A percentile compares a stretch with the other conserved stretches of the same genome.
These are phyloP conservation scores for Globisporangium polare DNA, from an alignment of 352 stramenopile genomes.

Conservation along the genomic window DNA sequence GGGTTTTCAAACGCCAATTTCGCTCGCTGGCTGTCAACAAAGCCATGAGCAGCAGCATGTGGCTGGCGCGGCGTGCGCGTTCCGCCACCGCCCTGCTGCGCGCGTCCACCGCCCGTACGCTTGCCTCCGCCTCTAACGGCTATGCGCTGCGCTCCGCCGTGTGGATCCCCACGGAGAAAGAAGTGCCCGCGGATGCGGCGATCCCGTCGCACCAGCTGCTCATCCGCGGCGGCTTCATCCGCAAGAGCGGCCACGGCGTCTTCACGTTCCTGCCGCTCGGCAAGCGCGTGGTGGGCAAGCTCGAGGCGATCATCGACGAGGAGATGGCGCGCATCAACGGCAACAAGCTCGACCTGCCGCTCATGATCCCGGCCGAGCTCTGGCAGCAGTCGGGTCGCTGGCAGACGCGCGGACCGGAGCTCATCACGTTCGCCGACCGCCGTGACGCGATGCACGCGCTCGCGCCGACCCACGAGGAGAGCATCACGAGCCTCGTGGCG, in stretches of 20 bases:
- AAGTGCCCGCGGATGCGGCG: conserved; percentile 71
- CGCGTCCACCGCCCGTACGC: background rate
- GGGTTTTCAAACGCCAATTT: no score
- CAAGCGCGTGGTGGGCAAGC: conserved; percentile 61
- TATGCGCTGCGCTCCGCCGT: conserved; percentile 41
- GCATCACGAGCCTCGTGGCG: conserved; percentile 77
- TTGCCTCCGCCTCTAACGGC: background rate
- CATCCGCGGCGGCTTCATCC: conserved; percentile 80
- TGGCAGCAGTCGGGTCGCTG: conserved; percentile 84
- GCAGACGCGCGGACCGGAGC: conserved; percentile 75
- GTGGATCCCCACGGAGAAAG: conserved; percentile 75
- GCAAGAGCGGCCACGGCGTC: conserved; percentile 77
- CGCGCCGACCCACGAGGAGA: conserved; percentile 83
- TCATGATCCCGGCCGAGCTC: conserved; percentile 69
- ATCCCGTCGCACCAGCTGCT: conserved; percentile 85
- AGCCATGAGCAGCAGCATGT: conserved; percentile 5
- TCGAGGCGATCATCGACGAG: conserved; percentile 81
- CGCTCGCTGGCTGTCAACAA: background rate
- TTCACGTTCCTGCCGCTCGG: conserved; percentile 81
- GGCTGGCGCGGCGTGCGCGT: conserved; percentile 4
- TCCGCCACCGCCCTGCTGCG: background rate
- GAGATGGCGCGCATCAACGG: conserved; percentile 78
- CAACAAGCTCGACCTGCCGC: conserved; percentile 80
- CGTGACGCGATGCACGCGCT: conserved; percentile 63
- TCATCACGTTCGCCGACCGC: conserved; percentile 81